phyloP scores from a whole-genome alignment of 257 asterid genomes.

The Forsythia viridissima region DNA sequence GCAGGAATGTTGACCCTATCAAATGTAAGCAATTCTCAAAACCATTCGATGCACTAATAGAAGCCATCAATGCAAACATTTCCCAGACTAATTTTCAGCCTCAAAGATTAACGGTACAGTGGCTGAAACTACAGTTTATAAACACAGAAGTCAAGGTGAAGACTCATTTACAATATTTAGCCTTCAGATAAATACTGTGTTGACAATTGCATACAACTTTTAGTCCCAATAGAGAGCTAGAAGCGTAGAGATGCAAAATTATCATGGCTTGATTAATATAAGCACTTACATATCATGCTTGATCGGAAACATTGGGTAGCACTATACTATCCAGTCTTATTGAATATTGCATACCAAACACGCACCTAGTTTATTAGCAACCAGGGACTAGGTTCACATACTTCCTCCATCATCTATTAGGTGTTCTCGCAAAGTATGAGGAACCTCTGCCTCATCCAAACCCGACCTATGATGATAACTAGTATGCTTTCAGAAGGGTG shows the following conservation, averaged over 20 bases:
- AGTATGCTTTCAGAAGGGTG: neutral
- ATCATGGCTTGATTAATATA: neutral
- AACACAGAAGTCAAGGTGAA: neutral
- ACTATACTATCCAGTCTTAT: neutral
- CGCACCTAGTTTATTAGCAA: neutral
- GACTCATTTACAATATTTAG: neutral
- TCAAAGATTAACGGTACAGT: neutral
- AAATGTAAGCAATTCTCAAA: neutral
- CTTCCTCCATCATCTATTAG: slow-evolving; percentile 2
- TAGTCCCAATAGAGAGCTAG: neutral
- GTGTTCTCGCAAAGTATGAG: neutral
- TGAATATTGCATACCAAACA: slow-evolving; percentile 7
- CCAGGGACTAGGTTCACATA: neutral
- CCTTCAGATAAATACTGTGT: neutral
- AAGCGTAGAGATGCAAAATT: neutral
- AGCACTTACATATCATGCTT: neutral
- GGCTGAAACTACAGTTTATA: neutral
- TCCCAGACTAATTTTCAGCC: neutral
- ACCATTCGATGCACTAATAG: neutral
- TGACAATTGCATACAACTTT: neutral
- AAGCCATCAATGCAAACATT: neutral
- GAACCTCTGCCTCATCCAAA: neutral
- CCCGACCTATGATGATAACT: neutral
- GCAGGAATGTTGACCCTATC: neutral
- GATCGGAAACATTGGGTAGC: neutral